Evolutionary conservation across 2,329 filamentous ascomycete genomes (phyloP).

Genomic region (Alternaria arbusti): DNA sequence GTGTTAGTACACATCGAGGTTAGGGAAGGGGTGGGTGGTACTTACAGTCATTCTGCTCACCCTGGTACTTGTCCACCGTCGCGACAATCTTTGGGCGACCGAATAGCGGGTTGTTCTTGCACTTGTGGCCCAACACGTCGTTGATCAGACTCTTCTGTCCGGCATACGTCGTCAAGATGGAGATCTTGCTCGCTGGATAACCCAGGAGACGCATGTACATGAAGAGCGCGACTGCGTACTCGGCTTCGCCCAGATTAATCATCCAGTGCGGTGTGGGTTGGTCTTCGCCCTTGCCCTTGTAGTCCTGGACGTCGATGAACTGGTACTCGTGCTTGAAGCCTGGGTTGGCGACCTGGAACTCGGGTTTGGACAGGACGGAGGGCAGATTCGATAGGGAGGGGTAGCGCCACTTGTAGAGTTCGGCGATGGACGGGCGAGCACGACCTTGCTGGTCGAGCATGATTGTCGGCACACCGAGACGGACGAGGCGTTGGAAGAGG

Average conservation of each 20-base stretch:
- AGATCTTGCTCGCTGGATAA: conserved; percentile 84
- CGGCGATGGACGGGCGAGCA: conserved; percentile 83
- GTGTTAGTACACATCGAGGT: conserved; percentile 9
- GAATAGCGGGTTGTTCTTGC: conserved; percentile 82
- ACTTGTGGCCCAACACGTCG: conserved; percentile 85
- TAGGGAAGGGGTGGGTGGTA: conserved; percentile 29
- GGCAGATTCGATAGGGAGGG: conserved; percentile 79
- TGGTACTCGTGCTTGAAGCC: conserved; percentile 95
- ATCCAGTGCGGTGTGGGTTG: conserved; percentile 95
- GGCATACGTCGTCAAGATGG: conserved; percentile 90
- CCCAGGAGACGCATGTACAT: conserved; percentile 97
- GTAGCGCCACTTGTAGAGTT: conserved; percentile 94
- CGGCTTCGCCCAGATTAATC: conserved; percentile 94
- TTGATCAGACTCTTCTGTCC: conserved; percentile 87
- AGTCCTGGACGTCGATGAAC: conserved; percentile 94
- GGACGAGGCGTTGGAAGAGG: conserved; percentile 87
- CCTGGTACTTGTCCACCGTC: conserved; percentile 98
- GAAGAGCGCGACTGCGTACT: conserved; percentile 93
- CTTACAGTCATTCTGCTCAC: conserved; percentile 98
- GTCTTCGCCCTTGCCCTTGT: conserved; percentile 84
- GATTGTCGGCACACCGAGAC: conserved; percentile 89
- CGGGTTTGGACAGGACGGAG: conserved; percentile 68
- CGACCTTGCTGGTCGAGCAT: conserved; percentile 93
- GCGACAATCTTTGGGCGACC: conserved; percentile 87
- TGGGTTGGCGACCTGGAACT: conserved; percentile 84